Conservation (phyloP, 768 basidiomycete genomes). For the Tubosaeta sp. region DNA sequence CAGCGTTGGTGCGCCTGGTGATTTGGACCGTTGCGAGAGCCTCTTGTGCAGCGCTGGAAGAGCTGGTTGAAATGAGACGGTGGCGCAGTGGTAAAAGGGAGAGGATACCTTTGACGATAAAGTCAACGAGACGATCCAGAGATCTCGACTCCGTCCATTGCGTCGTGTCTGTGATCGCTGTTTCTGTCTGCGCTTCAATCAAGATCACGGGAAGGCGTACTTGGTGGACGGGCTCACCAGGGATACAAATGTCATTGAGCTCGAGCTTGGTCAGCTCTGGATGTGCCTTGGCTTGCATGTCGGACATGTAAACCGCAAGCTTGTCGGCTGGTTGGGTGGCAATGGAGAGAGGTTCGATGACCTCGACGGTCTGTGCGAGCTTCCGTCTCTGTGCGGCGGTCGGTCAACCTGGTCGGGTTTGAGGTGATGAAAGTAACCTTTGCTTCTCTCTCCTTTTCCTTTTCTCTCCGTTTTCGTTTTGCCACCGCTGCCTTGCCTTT, state of each 20-base stretch:
- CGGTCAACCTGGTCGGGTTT: conserved; percentile 3
- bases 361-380: conserved; percentile 44
- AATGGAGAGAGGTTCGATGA: conserved; percentile 39
- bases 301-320: conserved; percentile 59
- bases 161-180: conserved; percentile 71
- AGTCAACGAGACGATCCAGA: conserved; percentile 66
- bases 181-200: conserved; percentile 59
- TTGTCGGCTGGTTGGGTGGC: conserved; percentile 54
- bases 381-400: conserved; percentile 53
- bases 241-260: conserved; percentile 72
- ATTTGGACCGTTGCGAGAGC: conserved; percentile 70
- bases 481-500: conserved; percentile 26
- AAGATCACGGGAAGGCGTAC: conserved; percentile 29
- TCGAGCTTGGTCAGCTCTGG: conserved; percentile 71
- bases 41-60: conserved; percentile 65
- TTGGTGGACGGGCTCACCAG: conserved; percentile 48
- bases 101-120: conserved; percentile 68
- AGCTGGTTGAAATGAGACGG: conserved; percentile 34
- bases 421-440: conserved; percentile 45
- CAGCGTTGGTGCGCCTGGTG: conserved; percentile 80
- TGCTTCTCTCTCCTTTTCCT: conserved; percentile 66
- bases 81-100: not conserved
- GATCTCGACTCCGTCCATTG: conserved; percentile 68
- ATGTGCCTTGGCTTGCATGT: conserved; percentile 67
- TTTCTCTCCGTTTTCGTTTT: conserved; percentile 73